Base-by-base conservation (phyloP, 345 rosid species). In the Aethionema arabicum region DNA sequence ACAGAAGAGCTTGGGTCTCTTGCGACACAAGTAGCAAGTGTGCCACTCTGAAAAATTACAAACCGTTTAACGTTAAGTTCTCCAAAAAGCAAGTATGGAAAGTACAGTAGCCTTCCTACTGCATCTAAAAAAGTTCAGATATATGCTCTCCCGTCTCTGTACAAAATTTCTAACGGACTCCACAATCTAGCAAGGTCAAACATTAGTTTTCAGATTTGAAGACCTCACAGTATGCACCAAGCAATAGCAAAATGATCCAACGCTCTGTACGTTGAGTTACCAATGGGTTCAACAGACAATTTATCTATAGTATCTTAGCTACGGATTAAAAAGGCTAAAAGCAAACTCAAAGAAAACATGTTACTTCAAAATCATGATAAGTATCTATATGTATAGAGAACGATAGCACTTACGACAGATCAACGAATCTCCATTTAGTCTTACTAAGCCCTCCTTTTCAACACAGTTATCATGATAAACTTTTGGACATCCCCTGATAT, bases 11-110 rank as follows among this genome's bases (percentile, higher is more conserved):
- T 57, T 71, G 12, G 75, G 60, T 44, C 7, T 41, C 66, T 51
- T 71, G 36, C 3, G n/a, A 71, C 75, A 71, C 61, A 71, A 6
- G 55, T 71, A 64, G 70, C 75, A 71, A 2, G 2, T 57, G 75
- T 71, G 75, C 70, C 75, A 64, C 55, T 12, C 75, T 71, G 75
- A 64, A 63, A 50, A 51, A 57, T 41, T 7, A 69, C 21, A 39
- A 40, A 8, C 11, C 44, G 11, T 13, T 38, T 4, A 69, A 31
- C 53, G 46, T 27, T 55, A 63, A 40, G 10, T 8, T 12, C 47
- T 35, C 14, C 55, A 36, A 59, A 52, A 33, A 67, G 37, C 32
- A 52, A 35, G 65, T 11, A 33, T 3, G 5, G 39, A 7, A 32
- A 1, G 16, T 39, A 42, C 11, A 58, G 6, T 33, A 67, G 51